phyloP scores from a whole-genome alignment of 768 basidiomycete species.

The Mrakia blollopis region DNA sequence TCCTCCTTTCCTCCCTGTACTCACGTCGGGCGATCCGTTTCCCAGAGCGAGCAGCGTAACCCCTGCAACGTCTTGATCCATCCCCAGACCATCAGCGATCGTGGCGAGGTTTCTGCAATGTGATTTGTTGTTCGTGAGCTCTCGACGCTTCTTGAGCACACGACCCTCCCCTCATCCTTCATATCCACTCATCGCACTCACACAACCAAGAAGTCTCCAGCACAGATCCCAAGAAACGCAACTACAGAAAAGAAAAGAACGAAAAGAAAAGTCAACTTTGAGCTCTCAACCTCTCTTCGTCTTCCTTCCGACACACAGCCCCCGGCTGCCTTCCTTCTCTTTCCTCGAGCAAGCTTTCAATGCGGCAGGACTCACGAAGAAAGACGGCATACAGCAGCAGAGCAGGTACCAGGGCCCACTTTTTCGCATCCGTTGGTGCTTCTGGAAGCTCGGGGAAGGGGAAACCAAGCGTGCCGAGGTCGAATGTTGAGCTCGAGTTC shows the following conservation, averaged over 20 bases:
- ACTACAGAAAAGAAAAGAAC: not conserved
- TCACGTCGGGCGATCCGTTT: constrained; percentile 29
- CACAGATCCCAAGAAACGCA: constrained; percentile 27
- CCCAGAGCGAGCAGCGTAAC: constrained; percentile 97
- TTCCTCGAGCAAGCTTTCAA: not conserved
- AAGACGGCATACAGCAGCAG: constrained; percentile 22
- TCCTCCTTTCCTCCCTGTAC: not conserved
- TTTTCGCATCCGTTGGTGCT: not conserved
- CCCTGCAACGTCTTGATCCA: constrained; percentile 90
- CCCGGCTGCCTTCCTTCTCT: not conserved
- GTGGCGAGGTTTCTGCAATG: constrained; percentile 84
- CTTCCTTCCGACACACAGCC: not conserved
- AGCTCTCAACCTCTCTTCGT: not conserved
- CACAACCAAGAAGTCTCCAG: constrained; percentile 72
- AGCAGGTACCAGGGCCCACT: constrained; percentile 10
- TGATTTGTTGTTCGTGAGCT: constrained; percentile 40
- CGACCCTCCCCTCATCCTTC: not conserved
- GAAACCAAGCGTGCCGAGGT: constrained; percentile 5
- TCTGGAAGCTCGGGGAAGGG: constrained; percentile 30
- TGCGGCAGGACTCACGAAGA: constrained; percentile 16
- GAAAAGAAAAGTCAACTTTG: too few species aligned
- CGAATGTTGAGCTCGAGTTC: not conserved
- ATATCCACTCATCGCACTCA: not conserved
- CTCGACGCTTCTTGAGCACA: not conserved
- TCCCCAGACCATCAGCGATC: constrained; percentile 72